Evolutionary conservation across 1,139 yeast species (phyloP).

Genomic region (Magnusiomyces tetraspermus): DNA sequence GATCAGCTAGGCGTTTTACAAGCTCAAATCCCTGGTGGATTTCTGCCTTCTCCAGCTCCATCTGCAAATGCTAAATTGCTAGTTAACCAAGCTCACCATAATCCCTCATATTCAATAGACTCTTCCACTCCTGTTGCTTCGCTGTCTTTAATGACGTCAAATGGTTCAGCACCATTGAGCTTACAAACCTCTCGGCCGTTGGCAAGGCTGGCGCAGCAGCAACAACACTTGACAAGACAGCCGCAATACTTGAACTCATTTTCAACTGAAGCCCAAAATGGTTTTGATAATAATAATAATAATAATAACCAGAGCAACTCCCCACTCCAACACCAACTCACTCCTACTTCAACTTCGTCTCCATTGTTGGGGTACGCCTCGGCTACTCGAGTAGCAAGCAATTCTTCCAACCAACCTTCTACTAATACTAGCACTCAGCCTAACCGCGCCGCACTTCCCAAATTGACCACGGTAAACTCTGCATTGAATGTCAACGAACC

Average conservation of each 20-base stretch:
- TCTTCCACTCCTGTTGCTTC: background rate
- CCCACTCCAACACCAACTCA: background rate
- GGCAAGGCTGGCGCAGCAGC: background rate
- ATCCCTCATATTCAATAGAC: background rate
- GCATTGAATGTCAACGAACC: background rate
- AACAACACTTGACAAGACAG: background rate
- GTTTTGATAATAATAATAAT: background rate
- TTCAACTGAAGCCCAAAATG: background rate
- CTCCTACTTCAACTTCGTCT: background rate
- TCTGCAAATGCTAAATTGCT: background rate
- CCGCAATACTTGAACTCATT: background rate
- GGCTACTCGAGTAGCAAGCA: too few species aligned
- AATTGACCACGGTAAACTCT: too few species aligned
- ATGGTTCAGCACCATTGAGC: background rate
- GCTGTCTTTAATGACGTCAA: background rate
- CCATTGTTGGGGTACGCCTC: background rate
- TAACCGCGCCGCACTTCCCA: background rate
- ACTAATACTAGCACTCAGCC: background rate
- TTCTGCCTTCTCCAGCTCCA: background rate
- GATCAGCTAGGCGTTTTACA: background rate
- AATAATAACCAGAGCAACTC: background rate
- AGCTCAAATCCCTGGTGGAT: background rate
- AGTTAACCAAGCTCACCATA: background rate
- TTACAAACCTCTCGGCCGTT: background rate
- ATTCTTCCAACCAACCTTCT: background rate